Evolutionary conservation across 768 basidiomycete species (phyloP).

Genomic region (Boletus sp.): DNA sequence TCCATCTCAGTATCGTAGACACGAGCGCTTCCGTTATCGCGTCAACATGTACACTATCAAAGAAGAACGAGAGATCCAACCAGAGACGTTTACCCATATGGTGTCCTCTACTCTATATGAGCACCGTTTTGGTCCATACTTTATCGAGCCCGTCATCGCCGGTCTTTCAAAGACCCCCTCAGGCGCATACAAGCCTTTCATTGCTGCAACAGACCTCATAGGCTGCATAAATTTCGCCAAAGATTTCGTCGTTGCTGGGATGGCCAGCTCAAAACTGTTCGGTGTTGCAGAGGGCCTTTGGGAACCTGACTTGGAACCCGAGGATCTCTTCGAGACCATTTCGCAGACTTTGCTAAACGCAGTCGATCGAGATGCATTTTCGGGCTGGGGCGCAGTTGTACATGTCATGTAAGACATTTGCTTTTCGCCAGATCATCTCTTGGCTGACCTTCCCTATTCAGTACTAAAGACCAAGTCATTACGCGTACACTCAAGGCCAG

Average conservation of each 20-base stretch:
- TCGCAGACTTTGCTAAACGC: conserved; percentile 94
- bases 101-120: conserved; percentile 96
- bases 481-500: conserved; percentile 86
- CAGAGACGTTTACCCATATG: conserved; percentile 93
- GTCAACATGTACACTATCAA: conserved; percentile 99
- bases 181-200: conserved; percentile 82
- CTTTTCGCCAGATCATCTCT: conserved; percentile 5
- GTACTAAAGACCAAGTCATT: conserved; percentile 72
- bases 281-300: conserved; percentile 98
- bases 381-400: conserved; percentile 95
- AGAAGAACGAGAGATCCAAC: conserved; percentile 95
- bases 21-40: conserved; percentile 87
- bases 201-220: conserved; percentile 92
- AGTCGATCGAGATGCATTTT: conserved; percentile 93
- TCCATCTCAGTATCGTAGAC: conserved; percentile 43
- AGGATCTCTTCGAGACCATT: conserved; percentile 98
- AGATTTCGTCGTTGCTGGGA: conserved; percentile 96
- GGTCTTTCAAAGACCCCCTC: conserved; percentile 76
- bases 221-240: conserved; percentile 92
- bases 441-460: conserved; percentile 26
- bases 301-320: conserved; percentile 95
- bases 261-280: conserved; percentile 87
- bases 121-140: conserved; percentile 93
- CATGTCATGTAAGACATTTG: conserved; percentile 80
- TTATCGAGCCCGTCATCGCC: conserved; percentile 94